Conservation (phyloP, 2,329 filamentous ascomycete species). For the Diaporthe vaccinii region DNA sequence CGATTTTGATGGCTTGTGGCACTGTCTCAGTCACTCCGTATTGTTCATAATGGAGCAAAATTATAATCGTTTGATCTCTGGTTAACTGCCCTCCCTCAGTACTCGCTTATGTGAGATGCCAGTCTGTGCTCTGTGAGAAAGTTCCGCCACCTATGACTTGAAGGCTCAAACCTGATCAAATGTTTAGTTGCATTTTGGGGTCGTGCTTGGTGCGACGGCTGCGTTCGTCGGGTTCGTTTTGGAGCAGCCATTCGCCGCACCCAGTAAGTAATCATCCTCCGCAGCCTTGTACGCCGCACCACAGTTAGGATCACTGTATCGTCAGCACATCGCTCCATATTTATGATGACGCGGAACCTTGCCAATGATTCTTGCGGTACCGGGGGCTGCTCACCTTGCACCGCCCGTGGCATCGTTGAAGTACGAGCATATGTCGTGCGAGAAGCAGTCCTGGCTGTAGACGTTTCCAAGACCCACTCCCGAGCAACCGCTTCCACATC, state of each 20-base stretch:
- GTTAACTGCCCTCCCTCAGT: neutral
- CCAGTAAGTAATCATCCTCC: constrained; percentile 57
- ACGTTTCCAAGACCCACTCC: constrained; percentile 59
- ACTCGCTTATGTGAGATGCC: neutral
- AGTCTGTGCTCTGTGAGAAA: too few relatives aligned
- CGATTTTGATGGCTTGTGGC: neutral
- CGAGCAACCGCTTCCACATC: constrained; percentile 61
- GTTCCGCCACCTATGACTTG: too few relatives aligned
- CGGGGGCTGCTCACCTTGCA: constrained; percentile 52
- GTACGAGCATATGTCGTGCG: constrained; percentile 65
- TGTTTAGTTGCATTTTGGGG: constrained; percentile 47
- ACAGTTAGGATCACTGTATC: constrained; percentile 60
- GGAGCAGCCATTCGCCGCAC: constrained; percentile 51
- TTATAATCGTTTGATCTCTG: neutral
- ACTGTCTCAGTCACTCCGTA: neutral
- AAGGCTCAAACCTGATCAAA: neutral
- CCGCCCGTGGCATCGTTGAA: constrained; percentile 63
- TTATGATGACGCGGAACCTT: neutral
- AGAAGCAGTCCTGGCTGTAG: constrained; percentile 65
- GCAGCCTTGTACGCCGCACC: constrained; percentile 59
- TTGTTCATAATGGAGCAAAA: neutral
- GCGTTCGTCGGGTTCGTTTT: constrained; percentile 52
- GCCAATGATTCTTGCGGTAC: neutral
- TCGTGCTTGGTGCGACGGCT: constrained; percentile 46
- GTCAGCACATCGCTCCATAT: neutral